phyloP scores from a whole-genome alignment of 805 yeast genomes.

The Starmerella powellii region DNA sequence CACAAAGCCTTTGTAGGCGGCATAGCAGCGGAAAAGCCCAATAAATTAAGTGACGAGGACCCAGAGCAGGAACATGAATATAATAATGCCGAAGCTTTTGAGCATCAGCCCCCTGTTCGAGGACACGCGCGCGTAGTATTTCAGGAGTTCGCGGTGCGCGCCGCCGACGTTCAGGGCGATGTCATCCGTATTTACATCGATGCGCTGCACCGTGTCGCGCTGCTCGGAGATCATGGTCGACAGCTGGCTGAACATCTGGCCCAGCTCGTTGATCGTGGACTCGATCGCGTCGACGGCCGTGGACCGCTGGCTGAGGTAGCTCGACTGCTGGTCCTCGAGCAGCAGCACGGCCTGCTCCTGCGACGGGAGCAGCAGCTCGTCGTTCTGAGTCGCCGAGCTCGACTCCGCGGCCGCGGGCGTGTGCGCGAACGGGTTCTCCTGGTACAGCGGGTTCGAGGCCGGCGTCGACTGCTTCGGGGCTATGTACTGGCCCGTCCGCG shows the following conservation, averaged over 20 bases:
- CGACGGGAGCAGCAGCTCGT: constrained; percentile 60
- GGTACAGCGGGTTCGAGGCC: constrained; percentile 29
- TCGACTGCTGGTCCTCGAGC: constrained; percentile 68
- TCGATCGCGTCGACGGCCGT: constrained; percentile 93
- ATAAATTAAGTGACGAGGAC: constrained; percentile 23
- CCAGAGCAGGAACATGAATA: constrained; percentile 36
- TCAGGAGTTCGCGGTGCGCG: constrained; percentile 85
- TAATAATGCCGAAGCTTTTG: constrained; percentile 76
- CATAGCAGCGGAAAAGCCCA: neutral
- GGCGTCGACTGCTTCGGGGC: constrained; percentile 33
- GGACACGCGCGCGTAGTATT: constrained; percentile 76
- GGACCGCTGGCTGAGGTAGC: constrained; percentile 71
- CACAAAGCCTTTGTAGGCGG: too few relatives aligned
- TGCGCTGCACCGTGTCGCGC: constrained; percentile 89
- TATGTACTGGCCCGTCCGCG: constrained; percentile 73
- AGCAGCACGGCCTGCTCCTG: constrained; percentile 73
- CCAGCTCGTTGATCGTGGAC: constrained; percentile 93
- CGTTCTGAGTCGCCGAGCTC: constrained; percentile 12
- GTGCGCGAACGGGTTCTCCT: constrained; percentile 22
- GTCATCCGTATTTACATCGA: constrained; percentile 90
- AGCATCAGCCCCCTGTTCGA: constrained; percentile 87
- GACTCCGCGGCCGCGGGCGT: constrained; percentile 20
- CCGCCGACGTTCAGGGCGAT: constrained; percentile 79
- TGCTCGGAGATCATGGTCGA: constrained; percentile 98
- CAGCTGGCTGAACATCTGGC: constrained; percentile 82